Conservation (phyloP, 2,329 filamentous ascomycete genomes). For the Nemania sp. region DNA sequence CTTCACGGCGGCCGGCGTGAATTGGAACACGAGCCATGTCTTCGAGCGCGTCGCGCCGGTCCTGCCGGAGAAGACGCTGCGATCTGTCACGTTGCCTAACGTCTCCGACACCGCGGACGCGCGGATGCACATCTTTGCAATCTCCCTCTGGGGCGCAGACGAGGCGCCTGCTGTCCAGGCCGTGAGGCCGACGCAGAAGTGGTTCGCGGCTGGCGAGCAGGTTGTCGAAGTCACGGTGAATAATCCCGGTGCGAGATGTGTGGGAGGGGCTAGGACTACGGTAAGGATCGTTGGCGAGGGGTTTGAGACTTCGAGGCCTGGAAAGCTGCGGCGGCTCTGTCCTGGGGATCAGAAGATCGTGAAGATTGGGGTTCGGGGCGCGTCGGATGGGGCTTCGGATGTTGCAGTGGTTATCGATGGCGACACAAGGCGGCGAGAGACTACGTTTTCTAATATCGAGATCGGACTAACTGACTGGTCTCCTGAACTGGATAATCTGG, state of each 20-base stretch:
- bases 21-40: conserved; percentile 48
- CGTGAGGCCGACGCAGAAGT: conserved; percentile 50
- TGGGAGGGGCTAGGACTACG: conserved; percentile 39
- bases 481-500: conserved; percentile 43
- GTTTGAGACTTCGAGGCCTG: conserved; percentile 50
- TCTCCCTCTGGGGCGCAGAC: conserved; percentile 41
- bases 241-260: conserved; percentile 39
- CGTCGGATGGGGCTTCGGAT: conserved; percentile 31
- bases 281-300: conserved; percentile 41
- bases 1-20: conserved; percentile 42
- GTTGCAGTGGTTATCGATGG: conserved; percentile 32
- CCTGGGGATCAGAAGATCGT: conserved; percentile 50
- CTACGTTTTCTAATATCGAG: conserved; percentile 22
- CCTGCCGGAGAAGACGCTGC: conserved; percentile 44
- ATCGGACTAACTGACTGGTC: conserved; percentile 46
- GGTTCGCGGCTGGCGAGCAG: conserved; percentile 44
- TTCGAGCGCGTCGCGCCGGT: conserved; percentile 50
- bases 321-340: conserved; percentile 46
- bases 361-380: conserved; percentile 44
- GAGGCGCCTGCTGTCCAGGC: conserved; percentile 42
- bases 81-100: conserved; percentile 47
- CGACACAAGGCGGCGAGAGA: conserved; percentile 16
- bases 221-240: conserved; percentile 45
- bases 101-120: conserved; percentile 44
- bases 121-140: conserved; percentile 49